Percentiles rank a stretch among this genome's conserved stretches.
Evolutionary conservation across 176 grass and related monocot species (phyloP).

Genomic region (Hsuehochloa calcarea): DNA sequence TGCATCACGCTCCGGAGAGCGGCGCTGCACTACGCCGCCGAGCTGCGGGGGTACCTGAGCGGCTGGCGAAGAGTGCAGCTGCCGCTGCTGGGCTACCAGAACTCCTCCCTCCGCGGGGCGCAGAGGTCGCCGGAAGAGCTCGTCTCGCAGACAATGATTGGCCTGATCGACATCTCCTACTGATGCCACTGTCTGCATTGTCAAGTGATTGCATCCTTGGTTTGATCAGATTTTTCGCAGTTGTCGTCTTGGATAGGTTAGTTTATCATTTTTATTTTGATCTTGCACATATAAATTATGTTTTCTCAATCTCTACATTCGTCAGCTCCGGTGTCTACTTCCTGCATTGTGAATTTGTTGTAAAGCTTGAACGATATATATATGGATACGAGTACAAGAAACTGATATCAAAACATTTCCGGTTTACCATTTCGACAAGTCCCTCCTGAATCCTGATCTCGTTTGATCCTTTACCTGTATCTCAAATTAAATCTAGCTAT

Average conservation of each 20-base stretch:
- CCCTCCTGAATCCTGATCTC: neutral
- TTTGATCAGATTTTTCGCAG: neutral
- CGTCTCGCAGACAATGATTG: neutral
- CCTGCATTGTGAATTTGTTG: neutral
- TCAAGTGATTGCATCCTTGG: neutral
- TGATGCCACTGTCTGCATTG: neutral
- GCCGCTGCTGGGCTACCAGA: neutral
- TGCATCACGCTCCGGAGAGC: slow-evolving; percentile 17
- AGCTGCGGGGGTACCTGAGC: slow-evolving; percentile 15
- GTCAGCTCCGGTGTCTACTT: neutral
- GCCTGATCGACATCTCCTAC: slow-evolving; percentile 21
- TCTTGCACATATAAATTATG: neutral
- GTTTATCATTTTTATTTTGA: neutral
- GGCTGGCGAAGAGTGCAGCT: neutral
- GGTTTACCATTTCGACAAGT: neutral
- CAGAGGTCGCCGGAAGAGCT: neutral
- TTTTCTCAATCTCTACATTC: neutral
- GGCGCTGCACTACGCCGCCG: slow-evolving; percentile 2
- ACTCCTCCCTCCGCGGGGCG: neutral
- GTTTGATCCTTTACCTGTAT: neutral
- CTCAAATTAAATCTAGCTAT: neutral
- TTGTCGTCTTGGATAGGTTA: neutral
- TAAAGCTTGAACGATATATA: neutral
- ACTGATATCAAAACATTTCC: too few species aligned
- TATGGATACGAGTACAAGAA: too few species aligned